These are phyloP conservation scores for Platanthera zijinensis DNA, from an alignment of 106 monocot genomes.

Conservation along the genomic window DNA sequence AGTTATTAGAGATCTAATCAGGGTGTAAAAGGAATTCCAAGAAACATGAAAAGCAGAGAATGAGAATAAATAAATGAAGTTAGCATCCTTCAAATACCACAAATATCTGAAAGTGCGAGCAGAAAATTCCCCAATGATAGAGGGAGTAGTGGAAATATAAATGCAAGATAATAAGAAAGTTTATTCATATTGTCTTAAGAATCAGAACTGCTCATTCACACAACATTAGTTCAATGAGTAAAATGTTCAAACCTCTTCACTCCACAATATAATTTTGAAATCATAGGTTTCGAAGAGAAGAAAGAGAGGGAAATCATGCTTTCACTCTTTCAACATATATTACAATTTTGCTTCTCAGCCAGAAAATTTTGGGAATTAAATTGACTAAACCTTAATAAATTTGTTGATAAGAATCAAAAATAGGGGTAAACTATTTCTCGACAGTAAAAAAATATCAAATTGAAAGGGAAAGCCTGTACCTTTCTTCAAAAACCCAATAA, in stretches of 20 bases:
- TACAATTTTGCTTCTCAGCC: too few species aligned
- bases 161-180: slow-evolving; percentile 8
- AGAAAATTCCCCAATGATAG: slow-evolving; percentile 27
- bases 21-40: slow-evolving; percentile 16
- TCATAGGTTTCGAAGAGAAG: background rate
- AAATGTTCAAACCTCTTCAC: background rate
- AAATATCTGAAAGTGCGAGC: slow-evolving; percentile 80
- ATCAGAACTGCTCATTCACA: slow-evolving; percentile 12
- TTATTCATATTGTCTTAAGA: slow-evolving; percentile 25
- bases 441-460: too few species aligned
- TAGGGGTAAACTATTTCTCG: too few species aligned
- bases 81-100: slow-evolving; percentile 53
- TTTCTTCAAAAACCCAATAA: too few species aligned
- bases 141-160: slow-evolving; percentile 54
- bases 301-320: background rate
- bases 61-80: slow-evolving; percentile 17
- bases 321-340: too few species aligned
- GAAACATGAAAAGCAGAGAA: slow-evolving; percentile 17
- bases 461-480: too few species aligned
- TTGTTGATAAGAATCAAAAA: too few species aligned
- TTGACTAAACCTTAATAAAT: too few species aligned
- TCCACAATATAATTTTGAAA: background rate
- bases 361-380: too few species aligned
- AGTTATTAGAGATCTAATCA: slow-evolving; percentile 38
- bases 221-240: background rate